Evolutionary conservation across 768 basidiomycete genomes (phyloP), one percentile per base, ranked within the genome.

Genomic region (Tylopilus felleus): DNA sequence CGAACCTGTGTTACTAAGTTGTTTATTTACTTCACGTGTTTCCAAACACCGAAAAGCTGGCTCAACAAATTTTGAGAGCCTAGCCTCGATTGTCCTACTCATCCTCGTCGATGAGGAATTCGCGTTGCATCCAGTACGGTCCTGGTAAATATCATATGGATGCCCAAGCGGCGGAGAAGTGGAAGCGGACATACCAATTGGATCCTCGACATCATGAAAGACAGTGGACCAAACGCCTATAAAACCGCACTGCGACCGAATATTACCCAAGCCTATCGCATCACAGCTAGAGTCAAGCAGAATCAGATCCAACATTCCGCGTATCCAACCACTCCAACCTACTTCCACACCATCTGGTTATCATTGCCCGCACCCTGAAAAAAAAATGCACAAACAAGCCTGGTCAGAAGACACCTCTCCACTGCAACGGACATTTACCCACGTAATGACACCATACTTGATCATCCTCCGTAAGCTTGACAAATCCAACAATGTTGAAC

Each of bases 391-490:
- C 50, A 47, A 39, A 33, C 50, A 25, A 49, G 48, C 16, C 6
- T 3, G 23, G 48, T 63, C 42, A 61, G 51, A 41, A 16, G 2
- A 33, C 39, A 25, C 13, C 38, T 16, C 36, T 13, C 13, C 27
- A 9, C 21, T 21, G 10, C 25, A 52, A 35, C 71, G 4, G n/a
- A 17, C 8, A 3, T 1, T n/a, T 29, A 53, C 84, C 62, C 64
- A 87, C 86, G 66, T 82, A 84, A 66, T 81, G 78, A 83, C 84
- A 85, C 49, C 79, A 76, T 9, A 86, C 67, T 43, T 83, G 75
- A 48, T 77, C 71, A 51, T 88, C 84, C 0, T 75, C 72, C 0
- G 81, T 81, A 65, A 88, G 74, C 58, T 74, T 72, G 16, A 86
- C 79, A 23, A 65, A 72, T 4, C 87, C 86, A 6, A 69, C 65